phyloP scores from a whole-genome alignment of 1,284 basidiomycete species.

The Agroathelia rolfsii region DNA sequence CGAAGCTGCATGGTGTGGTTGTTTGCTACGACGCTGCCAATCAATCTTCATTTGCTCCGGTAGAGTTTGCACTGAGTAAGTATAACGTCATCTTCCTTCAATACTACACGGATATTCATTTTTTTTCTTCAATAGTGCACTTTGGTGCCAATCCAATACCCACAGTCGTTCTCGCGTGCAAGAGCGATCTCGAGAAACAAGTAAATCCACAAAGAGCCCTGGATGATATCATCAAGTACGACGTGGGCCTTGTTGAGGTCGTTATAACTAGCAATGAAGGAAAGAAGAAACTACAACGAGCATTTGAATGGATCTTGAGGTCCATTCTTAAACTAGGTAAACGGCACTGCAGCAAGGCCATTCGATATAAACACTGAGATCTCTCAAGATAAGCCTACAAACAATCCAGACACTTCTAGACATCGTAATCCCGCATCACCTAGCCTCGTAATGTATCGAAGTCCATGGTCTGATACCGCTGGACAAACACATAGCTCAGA shows the following conservation, averaged over 20 bases:
- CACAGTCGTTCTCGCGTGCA: slow-evolving; percentile 59
- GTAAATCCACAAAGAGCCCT: slow-evolving; percentile 47
- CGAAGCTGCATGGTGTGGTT: slow-evolving; percentile 57
- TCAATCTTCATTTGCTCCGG: slow-evolving; percentile 46
- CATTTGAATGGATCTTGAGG: slow-evolving; percentile 57
- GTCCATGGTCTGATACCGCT: no score
- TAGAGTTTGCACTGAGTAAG: slow-evolving; percentile 57
- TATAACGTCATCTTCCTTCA: slow-evolving; percentile 10
- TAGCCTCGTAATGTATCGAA: no score
- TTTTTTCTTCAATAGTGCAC: background rate
- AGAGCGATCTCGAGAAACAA: slow-evolving; percentile 50
- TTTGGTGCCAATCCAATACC: background rate
- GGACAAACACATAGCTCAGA: no score
- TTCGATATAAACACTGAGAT: slow-evolving; percentile 1
- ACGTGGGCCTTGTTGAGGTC: slow-evolving; percentile 64
- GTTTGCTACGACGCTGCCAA: slow-evolving; percentile 68
- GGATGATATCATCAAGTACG: slow-evolving; percentile 38
- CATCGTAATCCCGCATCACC: no score
- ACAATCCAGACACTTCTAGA: no score
- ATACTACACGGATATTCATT: background rate
- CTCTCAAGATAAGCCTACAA: no score
- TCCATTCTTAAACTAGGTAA: no score
- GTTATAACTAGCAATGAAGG: slow-evolving; percentile 38
- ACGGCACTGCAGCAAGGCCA: no score
- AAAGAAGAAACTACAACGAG: slow-evolving; percentile 52